Evolutionary conservation across 345 rosid species (phyloP).

Genomic region (Linum trigynum): DNA sequence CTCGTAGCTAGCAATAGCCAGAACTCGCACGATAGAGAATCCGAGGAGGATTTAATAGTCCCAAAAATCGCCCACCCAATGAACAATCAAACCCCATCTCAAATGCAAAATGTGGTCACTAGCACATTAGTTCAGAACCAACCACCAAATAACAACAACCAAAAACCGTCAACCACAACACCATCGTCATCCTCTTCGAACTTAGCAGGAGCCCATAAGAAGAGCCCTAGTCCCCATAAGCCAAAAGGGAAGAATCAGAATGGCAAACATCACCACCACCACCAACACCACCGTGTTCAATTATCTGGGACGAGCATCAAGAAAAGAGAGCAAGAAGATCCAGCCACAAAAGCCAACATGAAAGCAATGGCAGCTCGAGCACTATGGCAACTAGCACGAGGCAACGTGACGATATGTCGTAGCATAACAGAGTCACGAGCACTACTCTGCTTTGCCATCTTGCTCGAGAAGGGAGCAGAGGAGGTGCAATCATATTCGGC

Average conservation of each 20-base stretch:
- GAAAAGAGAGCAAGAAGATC: conserved; percentile 24
- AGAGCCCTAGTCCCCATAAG: not conserved
- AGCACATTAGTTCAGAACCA: not conserved
- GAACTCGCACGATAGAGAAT: not conserved
- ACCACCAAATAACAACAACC: not conserved
- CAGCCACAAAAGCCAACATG: conserved; percentile 23
- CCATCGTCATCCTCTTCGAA: not conserved
- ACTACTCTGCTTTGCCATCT: conserved; percentile 19
- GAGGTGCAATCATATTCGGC: conserved; percentile 24
- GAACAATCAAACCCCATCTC: conserved; percentile 9
- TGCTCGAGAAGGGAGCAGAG: conserved; percentile 21
- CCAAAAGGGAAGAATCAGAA: conserved; percentile 5
- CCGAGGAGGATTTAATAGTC: conserved; percentile 11
- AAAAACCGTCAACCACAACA: not conserved
- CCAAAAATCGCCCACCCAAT: conserved; percentile 13
- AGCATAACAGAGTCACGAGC: conserved; percentile 28
- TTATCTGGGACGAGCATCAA: conserved; percentile 24
- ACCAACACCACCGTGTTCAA: conserved; percentile 5
- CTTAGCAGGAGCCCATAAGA: not conserved
- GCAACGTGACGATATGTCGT: conserved; percentile 15
- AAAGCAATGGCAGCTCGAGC: conserved; percentile 31
- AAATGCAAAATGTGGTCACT: conserved; percentile 15
- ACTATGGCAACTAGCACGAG: conserved; percentile 18
- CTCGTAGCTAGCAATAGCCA: conserved; percentile 16
- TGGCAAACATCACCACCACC: not conserved